These are phyloP conservation scores for Pterocarpus santalinus DNA, from an alignment of 306 rosid genomes.

Conservation along the genomic window DNA sequence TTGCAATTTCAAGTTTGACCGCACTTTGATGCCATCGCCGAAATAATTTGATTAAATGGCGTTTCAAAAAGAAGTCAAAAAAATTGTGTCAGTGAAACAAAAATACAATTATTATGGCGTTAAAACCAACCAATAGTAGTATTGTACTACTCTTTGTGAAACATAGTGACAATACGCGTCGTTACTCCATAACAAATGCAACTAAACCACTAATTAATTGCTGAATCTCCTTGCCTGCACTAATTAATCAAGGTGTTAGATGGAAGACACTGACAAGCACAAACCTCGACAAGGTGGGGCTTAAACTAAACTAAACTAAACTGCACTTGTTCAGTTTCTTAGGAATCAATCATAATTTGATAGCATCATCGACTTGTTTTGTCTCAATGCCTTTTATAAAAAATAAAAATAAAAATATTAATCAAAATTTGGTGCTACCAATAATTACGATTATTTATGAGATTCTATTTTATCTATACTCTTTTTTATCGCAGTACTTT, in stretches of 20 bases:
- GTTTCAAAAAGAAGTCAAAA: background rate
- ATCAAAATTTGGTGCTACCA: background rate
- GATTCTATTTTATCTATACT: background rate
- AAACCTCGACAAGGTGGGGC: constrained; percentile 22
- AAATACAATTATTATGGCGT: background rate
- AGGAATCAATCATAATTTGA: background rate
- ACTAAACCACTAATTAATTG: background rate
- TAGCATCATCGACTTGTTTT: constrained; percentile 17
- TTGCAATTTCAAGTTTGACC: constrained; percentile 8
- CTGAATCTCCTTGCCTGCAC: background rate
- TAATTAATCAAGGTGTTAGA: background rate
- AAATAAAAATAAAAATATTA: background rate
- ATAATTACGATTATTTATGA: background rate
- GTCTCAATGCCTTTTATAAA: background rate
- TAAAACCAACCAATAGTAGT: background rate
- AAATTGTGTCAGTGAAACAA: background rate
- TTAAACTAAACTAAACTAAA: background rate
- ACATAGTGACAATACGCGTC: constrained; percentile 3
- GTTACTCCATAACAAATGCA: background rate
- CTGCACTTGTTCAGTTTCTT: background rate
- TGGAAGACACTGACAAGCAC: constrained; percentile 33
- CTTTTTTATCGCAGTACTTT: background rate
- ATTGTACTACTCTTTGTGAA: background rate
- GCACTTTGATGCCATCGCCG: constrained; percentile 2
- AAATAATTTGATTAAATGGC: background rate